Conservation (phyloP, 768 basidiomycete genomes). For the Xerocomellus intermedius region DNA sequence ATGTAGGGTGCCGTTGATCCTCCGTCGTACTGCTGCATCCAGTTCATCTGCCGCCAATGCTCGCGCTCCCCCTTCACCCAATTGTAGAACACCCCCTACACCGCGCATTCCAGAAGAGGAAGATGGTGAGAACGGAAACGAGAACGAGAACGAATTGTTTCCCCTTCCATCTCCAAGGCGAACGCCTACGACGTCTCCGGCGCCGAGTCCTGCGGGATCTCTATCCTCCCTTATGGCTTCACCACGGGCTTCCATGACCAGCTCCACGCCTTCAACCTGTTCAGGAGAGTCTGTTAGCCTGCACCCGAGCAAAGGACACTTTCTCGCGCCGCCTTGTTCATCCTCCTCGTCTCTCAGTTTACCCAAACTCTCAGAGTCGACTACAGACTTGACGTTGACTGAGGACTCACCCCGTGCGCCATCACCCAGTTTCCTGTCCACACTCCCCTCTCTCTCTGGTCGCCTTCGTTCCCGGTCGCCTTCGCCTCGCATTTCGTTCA, state of each 20-base stretch:
- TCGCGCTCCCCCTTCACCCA: slow-evolving; percentile 13
- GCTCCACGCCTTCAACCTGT: slow-evolving; percentile 18
- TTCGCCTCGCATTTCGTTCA: slow-evolving; percentile 7
- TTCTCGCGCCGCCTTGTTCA: slow-evolving; percentile 21
- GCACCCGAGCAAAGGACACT: background rate
- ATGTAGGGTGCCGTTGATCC: background rate
- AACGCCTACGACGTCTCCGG: slow-evolving; percentile 44
- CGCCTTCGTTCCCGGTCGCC: slow-evolving; percentile 8
- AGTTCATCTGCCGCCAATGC: background rate
- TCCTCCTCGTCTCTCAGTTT: slow-evolving; percentile 31
- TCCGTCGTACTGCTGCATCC: background rate
- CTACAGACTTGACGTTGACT: background rate
- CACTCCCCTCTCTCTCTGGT: slow-evolving; percentile 24
- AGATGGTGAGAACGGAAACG: slow-evolving; percentile 51
- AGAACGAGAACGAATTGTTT: slow-evolving; percentile 53
- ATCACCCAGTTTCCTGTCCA: slow-evolving; percentile 25
- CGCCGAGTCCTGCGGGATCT: slow-evolving; percentile 34
- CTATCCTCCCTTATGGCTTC: slow-evolving; percentile 21
- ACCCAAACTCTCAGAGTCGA: slow-evolving; percentile 15
- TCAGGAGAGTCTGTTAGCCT: slow-evolving; percentile 13
- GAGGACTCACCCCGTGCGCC: slow-evolving; percentile 15
- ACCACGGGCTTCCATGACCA: background rate
- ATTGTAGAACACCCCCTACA: slow-evolving; percentile 10
- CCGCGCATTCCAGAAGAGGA: slow-evolving; percentile 35
- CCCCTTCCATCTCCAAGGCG: slow-evolving; percentile 60